A percentile compares a stretch with the other conserved stretches of the same genome.
Evolutionary conservation across 495 filamentous ascomycete species (phyloP).

Genomic region (Neurospora sublineolata): DNA sequence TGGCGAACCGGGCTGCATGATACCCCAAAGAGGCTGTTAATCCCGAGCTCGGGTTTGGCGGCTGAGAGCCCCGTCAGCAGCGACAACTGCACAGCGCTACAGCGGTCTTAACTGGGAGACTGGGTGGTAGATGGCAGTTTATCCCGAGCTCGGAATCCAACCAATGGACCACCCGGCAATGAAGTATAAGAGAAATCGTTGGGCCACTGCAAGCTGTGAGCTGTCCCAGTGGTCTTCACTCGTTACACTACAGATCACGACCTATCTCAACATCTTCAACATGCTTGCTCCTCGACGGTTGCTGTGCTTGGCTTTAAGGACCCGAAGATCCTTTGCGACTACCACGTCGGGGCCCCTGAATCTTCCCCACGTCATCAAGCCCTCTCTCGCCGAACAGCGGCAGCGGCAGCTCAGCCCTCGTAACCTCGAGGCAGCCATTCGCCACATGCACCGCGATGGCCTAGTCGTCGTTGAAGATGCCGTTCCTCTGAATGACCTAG

Average conservation of each 20-base stretch:
- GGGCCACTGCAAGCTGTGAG: background rate
- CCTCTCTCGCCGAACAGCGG: constrained; percentile 10
- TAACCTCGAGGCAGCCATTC: constrained; percentile 42
- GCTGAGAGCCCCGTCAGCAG: background rate
- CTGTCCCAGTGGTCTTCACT: background rate
- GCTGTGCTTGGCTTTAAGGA: background rate
- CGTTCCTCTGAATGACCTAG: constrained; percentile 31
- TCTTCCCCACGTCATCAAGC: constrained; percentile 4
- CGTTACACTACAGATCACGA: constrained; percentile 8
- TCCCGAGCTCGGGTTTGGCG: background rate
- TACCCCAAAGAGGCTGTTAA: background rate
- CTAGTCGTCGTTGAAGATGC: constrained; percentile 47
- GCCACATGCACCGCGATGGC: constrained; percentile 40
- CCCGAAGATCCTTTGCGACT: background rate
- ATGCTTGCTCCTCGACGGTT: constrained; percentile 4
- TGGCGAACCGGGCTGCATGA: background rate
- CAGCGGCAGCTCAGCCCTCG: constrained; percentile 14
- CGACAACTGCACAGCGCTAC: background rate
- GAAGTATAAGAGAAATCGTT: background rate
- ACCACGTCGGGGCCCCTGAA: background rate
- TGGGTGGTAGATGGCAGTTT: background rate
- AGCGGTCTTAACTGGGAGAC: background rate
- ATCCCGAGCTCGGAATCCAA: background rate
- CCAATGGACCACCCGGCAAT: background rate
- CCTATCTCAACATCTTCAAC: constrained; percentile 4